Evolutionary conservation across 768 basidiomycete species (phyloP).

Genomic region (Leccinum olivaceopallidum): DNA sequence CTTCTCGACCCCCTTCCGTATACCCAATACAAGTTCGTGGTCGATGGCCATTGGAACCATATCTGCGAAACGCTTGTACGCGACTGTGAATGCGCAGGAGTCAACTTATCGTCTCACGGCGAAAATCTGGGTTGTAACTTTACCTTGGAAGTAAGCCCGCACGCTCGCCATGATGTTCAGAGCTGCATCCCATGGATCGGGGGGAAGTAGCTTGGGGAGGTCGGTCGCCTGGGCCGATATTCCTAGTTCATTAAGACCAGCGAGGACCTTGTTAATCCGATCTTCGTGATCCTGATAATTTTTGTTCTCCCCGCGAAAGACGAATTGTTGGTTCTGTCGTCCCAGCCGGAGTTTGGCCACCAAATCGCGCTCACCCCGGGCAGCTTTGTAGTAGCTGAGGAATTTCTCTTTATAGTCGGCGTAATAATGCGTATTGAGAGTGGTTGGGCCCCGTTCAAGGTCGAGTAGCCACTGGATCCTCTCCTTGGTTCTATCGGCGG

Average conservation of each 20-base stretch:
- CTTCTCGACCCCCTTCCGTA: slow-evolving; percentile 39
- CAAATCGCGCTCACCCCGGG: slow-evolving; percentile 14
- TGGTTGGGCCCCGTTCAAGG: slow-evolving; percentile 51
- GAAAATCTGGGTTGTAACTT: not conserved
- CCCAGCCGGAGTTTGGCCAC: slow-evolving; percentile 5
- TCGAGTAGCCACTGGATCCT: slow-evolving; percentile 50
- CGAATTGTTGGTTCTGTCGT: not conserved
- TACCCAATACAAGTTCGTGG: slow-evolving; percentile 41
- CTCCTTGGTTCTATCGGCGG: slow-evolving; percentile 39
- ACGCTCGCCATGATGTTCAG: slow-evolving; percentile 71
- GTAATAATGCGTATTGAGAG: slow-evolving; percentile 53
- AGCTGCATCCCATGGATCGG: slow-evolving; percentile 55
- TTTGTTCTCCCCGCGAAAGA: no score
- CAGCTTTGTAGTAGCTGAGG: slow-evolving; percentile 46
- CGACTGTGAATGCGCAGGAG: slow-evolving; percentile 34
- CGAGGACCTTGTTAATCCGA: slow-evolving; percentile 32
- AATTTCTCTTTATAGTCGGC: slow-evolving; percentile 52
- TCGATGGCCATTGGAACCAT: slow-evolving; percentile 45
- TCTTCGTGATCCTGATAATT: no score
- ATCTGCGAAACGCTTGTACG: slow-evolving; percentile 48
- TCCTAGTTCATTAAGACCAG: slow-evolving; percentile 18
- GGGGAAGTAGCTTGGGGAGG: slow-evolving; percentile 48
- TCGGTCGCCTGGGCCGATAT: slow-evolving; percentile 42
- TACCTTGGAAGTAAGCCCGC: slow-evolving; percentile 76
- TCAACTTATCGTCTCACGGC: not conserved